Conservation (phyloP, 495 filamentous ascomycete genomes). For the Hypoxylon subgilvum region DNA sequence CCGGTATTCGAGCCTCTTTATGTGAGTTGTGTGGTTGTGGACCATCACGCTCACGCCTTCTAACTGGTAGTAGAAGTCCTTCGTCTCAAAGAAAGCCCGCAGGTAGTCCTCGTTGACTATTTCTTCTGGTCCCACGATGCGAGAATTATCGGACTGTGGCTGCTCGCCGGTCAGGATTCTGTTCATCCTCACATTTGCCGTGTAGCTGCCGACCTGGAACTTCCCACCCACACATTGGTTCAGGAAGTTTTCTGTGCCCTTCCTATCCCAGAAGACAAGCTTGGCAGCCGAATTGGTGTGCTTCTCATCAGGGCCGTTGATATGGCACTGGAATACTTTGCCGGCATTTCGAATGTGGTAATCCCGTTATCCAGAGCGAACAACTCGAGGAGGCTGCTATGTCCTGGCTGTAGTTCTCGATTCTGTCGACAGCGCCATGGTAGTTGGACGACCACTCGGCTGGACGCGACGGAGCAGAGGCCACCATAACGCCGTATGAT, state of each 20-base stretch:
- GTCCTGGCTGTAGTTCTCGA: not conserved
- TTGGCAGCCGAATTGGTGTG: not conserved
- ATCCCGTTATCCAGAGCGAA: constrained; percentile 4
- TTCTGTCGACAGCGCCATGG: not conserved
- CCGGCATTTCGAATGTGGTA: constrained; percentile 1
- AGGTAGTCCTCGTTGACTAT: not conserved
- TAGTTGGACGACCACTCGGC: not conserved
- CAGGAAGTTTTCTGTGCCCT: not conserved
- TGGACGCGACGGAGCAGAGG: too few species aligned
- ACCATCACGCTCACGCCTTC: not conserved
- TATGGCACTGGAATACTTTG: constrained; percentile 3
- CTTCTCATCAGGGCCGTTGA: not conserved
- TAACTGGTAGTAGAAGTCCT: not conserved
- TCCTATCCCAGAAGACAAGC: constrained; percentile 8
- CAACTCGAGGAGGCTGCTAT: not conserved
- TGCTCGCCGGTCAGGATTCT: not conserved
- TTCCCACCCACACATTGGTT: not conserved
- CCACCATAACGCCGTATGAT: too few species aligned
- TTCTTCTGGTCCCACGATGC: too few species aligned
- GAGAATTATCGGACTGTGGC: not conserved
- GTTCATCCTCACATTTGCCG: not conserved
- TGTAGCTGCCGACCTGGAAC: not conserved
- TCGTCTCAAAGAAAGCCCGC: not conserved
- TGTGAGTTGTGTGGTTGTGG: too few species aligned
- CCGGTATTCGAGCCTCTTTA: too few species aligned